phyloP scores from a whole-genome alignment of 805 yeast genomes.

The Lipomyces yamadae region DNA sequence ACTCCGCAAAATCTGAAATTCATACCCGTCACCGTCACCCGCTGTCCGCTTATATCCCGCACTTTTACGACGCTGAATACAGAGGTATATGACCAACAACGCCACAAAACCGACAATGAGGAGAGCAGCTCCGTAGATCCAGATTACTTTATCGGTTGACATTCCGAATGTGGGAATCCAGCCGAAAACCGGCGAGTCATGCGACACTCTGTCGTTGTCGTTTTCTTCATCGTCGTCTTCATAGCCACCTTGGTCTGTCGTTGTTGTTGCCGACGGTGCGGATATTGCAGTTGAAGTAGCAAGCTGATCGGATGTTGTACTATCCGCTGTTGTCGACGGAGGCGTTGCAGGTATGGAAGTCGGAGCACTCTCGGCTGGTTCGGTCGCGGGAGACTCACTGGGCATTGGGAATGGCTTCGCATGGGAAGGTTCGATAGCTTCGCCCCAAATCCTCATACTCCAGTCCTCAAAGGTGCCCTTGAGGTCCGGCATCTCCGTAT shows the following conservation, averaged over 20 bases:
- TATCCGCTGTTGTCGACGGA: slow-evolving; percentile 20
- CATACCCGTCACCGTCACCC: slow-evolving; percentile 62
- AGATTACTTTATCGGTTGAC: slow-evolving; percentile 40
- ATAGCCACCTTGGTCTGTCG: slow-evolving; percentile 21
- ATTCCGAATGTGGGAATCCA: slow-evolving; percentile 45
- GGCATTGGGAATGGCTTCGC: slow-evolving; percentile 61
- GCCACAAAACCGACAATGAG: slow-evolving; percentile 52
- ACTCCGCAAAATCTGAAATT: slow-evolving; percentile 61
- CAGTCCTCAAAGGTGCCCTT: slow-evolving; percentile 59
- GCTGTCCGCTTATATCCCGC: slow-evolving; percentile 41
- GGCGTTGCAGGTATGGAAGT: slow-evolving; percentile 15
- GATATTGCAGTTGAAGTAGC: slow-evolving; percentile 1
- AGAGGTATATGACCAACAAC: slow-evolving; percentile 48
- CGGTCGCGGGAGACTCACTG: slow-evolving; percentile 32
- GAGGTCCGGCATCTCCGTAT: slow-evolving; percentile 41
- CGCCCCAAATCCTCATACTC: slow-evolving; percentile 85
- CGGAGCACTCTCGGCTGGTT: slow-evolving; percentile 29
- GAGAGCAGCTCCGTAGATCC: slow-evolving; percentile 50
- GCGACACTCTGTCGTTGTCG: slow-evolving; percentile 12
- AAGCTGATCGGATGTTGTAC: slow-evolving; percentile 14
- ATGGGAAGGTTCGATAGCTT: slow-evolving; percentile 64
- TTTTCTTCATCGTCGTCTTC: slow-evolving; percentile 16
- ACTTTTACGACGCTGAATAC: slow-evolving; percentile 48
- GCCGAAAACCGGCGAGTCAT: slow-evolving; percentile 23
- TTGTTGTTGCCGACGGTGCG: slow-evolving; percentile 11